A percentile compares a stretch with the other conserved stretches of the same genome.
phyloP scores from a whole-genome alignment of 345 rosid species.

The Brassica juncea region DNA sequence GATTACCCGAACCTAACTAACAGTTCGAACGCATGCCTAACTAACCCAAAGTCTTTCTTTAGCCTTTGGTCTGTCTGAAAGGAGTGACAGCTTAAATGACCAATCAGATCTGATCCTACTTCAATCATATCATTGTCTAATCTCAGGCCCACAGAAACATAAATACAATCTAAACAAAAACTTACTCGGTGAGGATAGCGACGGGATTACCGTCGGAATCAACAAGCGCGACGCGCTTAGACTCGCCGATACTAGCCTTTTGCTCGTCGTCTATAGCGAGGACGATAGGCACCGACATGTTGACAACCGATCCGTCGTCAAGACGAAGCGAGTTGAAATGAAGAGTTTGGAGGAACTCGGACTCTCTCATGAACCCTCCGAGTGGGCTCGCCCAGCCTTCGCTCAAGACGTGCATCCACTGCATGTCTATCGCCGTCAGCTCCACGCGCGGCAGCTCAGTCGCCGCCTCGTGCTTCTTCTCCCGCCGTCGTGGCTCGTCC shows the following conservation, averaged over 20 bases:
- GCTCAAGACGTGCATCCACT: slow-evolving; percentile 98
- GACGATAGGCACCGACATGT: slow-evolving; percentile 97
- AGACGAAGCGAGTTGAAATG: slow-evolving; percentile 95
- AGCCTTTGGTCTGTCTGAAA: neutral
- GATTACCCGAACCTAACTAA: neutral
- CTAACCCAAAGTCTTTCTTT: too few relatives aligned
- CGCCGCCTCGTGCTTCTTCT: slow-evolving; percentile 61
- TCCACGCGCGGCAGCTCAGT: slow-evolving; percentile 58
- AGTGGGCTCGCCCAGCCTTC: slow-evolving; percentile 99
- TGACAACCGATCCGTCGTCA: slow-evolving; percentile 87
- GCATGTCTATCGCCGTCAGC: slow-evolving; percentile 67
- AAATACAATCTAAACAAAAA: neutral
- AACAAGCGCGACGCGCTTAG: slow-evolving; percentile 67
- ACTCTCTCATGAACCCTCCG: slow-evolving; percentile 92
- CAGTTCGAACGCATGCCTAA: neutral
- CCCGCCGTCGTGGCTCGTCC: slow-evolving; percentile 53
- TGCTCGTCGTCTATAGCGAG: slow-evolving; percentile 75
- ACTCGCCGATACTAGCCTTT: slow-evolving; percentile 69
- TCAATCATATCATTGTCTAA: slow-evolving; percentile 7
- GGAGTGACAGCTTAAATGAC: neutral
- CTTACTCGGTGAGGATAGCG: slow-evolving; percentile 86
- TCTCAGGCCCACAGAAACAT: neutral
- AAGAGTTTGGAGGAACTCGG: slow-evolving; percentile 99
- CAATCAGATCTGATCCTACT: neutral
- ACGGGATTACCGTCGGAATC: slow-evolving; percentile 61